Conservation (phyloP, 495 filamentous ascomycete species). For the Clohesyomyces aquaticus region DNA sequence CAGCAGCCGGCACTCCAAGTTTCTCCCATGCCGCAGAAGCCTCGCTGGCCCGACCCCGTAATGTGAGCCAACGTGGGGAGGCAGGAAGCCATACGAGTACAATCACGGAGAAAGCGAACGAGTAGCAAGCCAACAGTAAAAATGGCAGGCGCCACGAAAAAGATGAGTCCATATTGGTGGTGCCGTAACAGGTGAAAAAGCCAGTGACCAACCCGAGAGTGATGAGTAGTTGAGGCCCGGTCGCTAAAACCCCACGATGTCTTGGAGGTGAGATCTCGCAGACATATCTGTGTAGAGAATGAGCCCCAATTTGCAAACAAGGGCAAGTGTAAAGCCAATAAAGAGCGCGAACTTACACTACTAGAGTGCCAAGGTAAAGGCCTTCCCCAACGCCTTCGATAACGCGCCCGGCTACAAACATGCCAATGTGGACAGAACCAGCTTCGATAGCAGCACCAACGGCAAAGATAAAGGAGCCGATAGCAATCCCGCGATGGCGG, state of each 20-base stretch:
- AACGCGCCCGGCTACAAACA: conserved; percentile 60
- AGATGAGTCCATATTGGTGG: conserved; percentile 54
- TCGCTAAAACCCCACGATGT: conserved; percentile 57
- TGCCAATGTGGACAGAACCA: conserved; percentile 48
- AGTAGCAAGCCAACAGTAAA: conserved; percentile 51
- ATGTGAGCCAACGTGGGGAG: conserved; percentile 52
- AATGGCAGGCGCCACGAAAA: conserved; percentile 63
- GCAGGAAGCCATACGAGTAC: conserved; percentile 49
- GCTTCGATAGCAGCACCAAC: conserved; percentile 60
- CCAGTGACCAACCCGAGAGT: conserved; percentile 58
- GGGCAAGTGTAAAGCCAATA: not conserved
- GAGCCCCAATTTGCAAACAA: not conserved
- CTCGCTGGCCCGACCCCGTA: conserved; percentile 45
- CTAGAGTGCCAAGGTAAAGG: conserved; percentile 59
- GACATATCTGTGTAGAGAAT: conserved; percentile 47
- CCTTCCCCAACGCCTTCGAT: conserved; percentile 65
- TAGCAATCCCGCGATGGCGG: conserved; percentile 55
- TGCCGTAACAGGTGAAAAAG: conserved; percentile 68
- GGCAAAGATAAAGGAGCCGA: conserved; percentile 59
- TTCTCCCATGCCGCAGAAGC: conserved; percentile 34
- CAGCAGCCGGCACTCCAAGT: conserved; percentile 2
- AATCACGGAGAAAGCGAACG: conserved; percentile 47
- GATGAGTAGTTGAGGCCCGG: conserved; percentile 60
- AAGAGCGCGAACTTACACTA: conserved; percentile 45
- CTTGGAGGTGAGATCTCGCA: conserved; percentile 63